phyloP scores from a whole-genome alignment of 768 basidiomycete genomes.

The Xerocomellus chrysenteron region DNA sequence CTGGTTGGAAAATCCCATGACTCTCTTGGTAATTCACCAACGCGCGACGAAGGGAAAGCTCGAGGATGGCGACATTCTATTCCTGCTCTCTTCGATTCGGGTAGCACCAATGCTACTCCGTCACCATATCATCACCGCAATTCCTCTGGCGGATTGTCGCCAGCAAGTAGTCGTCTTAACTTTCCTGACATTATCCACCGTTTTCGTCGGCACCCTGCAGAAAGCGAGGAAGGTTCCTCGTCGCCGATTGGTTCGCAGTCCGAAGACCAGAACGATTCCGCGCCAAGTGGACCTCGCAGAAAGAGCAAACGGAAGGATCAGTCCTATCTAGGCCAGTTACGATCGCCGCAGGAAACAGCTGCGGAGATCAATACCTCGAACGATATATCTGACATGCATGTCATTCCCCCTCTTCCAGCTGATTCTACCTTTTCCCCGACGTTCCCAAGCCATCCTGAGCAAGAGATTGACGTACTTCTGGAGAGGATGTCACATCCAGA shows the following conservation, averaged over 20 bases:
- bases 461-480: slow-evolving; percentile 1
- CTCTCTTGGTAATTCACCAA: slow-evolving; percentile 47
- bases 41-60: slow-evolving; percentile 39
- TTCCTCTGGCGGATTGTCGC: slow-evolving; percentile 38
- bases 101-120: slow-evolving; percentile 38
- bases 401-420: slow-evolving; percentile 1
- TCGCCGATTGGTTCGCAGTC: slow-evolving; percentile 48
- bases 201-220: slow-evolving; percentile 33
- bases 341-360: slow-evolving; percentile 12
- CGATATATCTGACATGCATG: slow-evolving; percentile 6
- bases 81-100: slow-evolving; percentile 27
- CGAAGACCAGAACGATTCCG: slow-evolving; percentile 37
- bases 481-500: background rate
- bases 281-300: slow-evolving; percentile 14
- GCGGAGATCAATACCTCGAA: slow-evolving; percentile 9
- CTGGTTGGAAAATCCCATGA: slow-evolving; percentile 44
- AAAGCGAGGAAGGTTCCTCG: slow-evolving; percentile 49
- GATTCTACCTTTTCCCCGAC: background rate
- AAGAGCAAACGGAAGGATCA: slow-evolving; percentile 18
- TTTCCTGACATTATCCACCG: slow-evolving; percentile 39
- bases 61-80: slow-evolving; percentile 30
- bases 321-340: slow-evolving; percentile 27
- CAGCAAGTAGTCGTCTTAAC: slow-evolving; percentile 43
- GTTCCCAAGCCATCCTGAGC: background rate
- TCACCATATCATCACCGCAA: slow-evolving; percentile 30